Base-by-base conservation (phyloP, 1,139 yeast species). In the Wickerhamomyces sp. region DNA sequence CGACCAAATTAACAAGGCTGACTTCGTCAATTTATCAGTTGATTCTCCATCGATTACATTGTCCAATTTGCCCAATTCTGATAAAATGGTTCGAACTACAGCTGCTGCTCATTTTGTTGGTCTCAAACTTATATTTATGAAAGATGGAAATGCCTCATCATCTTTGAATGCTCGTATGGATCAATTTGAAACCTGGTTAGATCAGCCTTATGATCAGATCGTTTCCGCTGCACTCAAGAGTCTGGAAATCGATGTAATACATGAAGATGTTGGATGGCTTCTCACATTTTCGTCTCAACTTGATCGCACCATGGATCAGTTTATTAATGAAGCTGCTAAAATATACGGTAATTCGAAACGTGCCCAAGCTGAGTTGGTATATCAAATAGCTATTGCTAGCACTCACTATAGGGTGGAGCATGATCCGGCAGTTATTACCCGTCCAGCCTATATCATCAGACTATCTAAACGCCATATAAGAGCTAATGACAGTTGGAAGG, bases 391-490 rank as follows among this genome's bases (percentile, higher is more conserved):
- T 0, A 57, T 65, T 22, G 92, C 90, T 0, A 81, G 92, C 27
- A 73, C 70, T 16, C 64, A 67, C 13, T 76, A 70, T 53, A 70
- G 73, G 27, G 75, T 89, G 34, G 80, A 79, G 39, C 85, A 85
- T 51, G 97, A 92, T 54, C 95, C 97, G 0, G 80, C 87, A 7
- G 96, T 88, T 12, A 72, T 92, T 37, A 90, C 97, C 0, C 81
- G 89, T 38, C 97, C 97, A 0, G 85, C 96, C 0, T 81, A 83
- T 50, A 76, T 88, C 31, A 75, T 86, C 38, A 72, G 96, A 44
- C 73, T 89, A 2, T 74, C 81, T 2, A 70, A 71, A 30, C 74
- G 78, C 15, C 97, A 90, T 61, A 78, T 89, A 6, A 69, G 98
- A 46, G 77, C 82, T 30, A 77, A 80, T 47, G 88, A 88, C 51